Base-by-base conservation (phyloP, 2,329 filamentous ascomycete genomes). In the Arachnomyces sp. region DNA sequence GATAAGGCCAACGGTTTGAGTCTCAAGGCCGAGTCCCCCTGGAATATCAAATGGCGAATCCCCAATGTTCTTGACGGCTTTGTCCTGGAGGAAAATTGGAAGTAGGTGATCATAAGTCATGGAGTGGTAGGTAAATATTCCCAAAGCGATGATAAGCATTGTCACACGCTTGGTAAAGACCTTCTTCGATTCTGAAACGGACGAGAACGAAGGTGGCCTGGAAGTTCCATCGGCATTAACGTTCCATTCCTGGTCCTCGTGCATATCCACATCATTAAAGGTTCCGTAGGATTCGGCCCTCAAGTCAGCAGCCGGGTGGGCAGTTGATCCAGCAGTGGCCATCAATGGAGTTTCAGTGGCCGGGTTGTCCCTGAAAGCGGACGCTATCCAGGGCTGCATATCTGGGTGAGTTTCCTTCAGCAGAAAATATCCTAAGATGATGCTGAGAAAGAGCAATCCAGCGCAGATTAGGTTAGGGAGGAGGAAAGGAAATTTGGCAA, bases 41-140 rank as follows among this genome's bases (percentile, higher is more conserved):
- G 72, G 58, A 7, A 76, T 76, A 55, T 74, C 72, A 31, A 84
- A 67, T 59, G 66, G 49, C 63, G 72, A 51, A 39, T 46, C 39
- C 18, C 42, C 31, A 56, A 53, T n/a, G 53, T 43, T 45, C 2
- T 57, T 49, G 16, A 54, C 45, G 14, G 50, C 45, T 1, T 50
- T 45, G 52, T 94, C 88, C 59, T 95, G 88, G 38, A 94, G 78
- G 64, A 94, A 95, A 44, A 95, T 94, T 6, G 89, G 89, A 39
- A 94, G 72, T 1, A 95, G 74, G 58, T 94, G 85, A 56, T 95
- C 90, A 63, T 86, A 95, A 0, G 84, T 88, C 88, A 95, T 95
- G 29, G 83, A 87, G 64, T 95, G 89, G 59, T 94, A 94, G 3
- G 87, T 92, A 66, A 94, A 94, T 47, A 95, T 85, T 33, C 83